phyloP scores from a whole-genome alignment of 73 alveolate genomes.

The Symbiodinium natans region DNA sequence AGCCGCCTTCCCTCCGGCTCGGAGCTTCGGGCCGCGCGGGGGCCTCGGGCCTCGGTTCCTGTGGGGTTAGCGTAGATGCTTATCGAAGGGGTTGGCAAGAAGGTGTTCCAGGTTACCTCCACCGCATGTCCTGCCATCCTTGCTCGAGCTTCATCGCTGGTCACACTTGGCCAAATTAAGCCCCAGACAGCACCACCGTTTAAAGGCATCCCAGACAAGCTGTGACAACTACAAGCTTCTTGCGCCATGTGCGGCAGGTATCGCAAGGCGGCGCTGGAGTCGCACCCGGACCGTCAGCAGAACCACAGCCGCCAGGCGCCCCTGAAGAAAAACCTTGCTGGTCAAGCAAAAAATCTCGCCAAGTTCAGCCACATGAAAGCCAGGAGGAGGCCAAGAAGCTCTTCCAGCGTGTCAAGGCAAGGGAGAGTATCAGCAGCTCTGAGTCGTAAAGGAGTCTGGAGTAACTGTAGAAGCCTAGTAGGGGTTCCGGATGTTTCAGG shows the following conservation, averaged over 20 bases:
- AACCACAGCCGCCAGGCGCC: conserved; percentile 2
- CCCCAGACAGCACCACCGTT: neutral
- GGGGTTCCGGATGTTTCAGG: neutral
- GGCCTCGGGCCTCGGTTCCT: neutral
- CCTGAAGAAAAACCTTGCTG: neutral
- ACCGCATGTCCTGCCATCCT: too few relatives aligned
- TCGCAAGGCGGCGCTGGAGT: neutral
- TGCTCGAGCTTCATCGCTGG: too few relatives aligned
- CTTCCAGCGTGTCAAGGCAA: neutral
- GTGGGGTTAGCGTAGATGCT: neutral
- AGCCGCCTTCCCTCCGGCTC: neutral
- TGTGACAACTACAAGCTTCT: too few relatives aligned
- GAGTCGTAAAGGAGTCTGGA: too few relatives aligned
- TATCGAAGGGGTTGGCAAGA: neutral
- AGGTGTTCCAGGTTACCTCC: too few relatives aligned
- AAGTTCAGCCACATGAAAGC: too few relatives aligned
- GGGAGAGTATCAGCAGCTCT: too few relatives aligned
- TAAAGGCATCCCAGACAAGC: too few relatives aligned
- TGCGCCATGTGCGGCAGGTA: neutral
- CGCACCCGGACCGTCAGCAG: neutral
- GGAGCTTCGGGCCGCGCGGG: neutral
- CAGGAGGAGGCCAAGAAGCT: neutral
- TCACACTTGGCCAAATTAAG: too few relatives aligned
- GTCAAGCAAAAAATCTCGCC: neutral
- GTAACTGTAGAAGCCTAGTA: too few relatives aligned